A percentile compares a stretch with the other conserved stretches of the same genome.
phyloP scores from a whole-genome alignment of 192 early-diverging fungal genomes.

The Phycomyces blakesleeanus region DNA sequence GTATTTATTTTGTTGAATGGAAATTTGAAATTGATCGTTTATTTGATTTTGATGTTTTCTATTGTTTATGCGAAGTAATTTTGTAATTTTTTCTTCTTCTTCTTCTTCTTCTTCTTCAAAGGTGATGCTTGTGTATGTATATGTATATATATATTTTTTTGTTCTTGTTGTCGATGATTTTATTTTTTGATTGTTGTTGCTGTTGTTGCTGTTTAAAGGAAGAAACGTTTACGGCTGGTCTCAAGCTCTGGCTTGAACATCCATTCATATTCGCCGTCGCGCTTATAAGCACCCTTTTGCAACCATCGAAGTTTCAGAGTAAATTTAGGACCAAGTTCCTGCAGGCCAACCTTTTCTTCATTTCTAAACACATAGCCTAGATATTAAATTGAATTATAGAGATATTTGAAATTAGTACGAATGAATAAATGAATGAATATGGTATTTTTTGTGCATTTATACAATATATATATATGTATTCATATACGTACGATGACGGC shows the following conservation, averaged over 20 bases:
- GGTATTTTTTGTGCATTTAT: not conserved
- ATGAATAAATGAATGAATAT: no score
- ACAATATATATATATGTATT: no score
- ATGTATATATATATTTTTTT: not conserved
- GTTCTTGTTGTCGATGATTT: not conserved
- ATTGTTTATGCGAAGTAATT: no score
- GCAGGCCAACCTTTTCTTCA: conserved; percentile 78
- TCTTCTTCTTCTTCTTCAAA: no score
- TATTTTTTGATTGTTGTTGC: not conserved
- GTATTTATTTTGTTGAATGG: no score
- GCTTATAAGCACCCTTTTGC: conserved; percentile 94
- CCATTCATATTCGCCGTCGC: conserved; percentile 96
- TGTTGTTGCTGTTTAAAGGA: conserved; percentile 47
- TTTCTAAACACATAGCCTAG: conserved; percentile 82
- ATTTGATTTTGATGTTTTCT: no score
- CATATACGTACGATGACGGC: conserved; percentile 73
- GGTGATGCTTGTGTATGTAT: no score
- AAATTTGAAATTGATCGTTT: no score
- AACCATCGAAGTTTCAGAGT: conserved; percentile 91
- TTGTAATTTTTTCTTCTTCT: no score
- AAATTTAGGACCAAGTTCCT: conserved; percentile 95
- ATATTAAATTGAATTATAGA: conserved; percentile 6
- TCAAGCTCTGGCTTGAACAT: conserved; percentile 89
- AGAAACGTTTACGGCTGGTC: conserved; percentile 86
- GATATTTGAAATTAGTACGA: no score